These are phyloP conservation scores for Coniochaeta ligniaria DNA, from an alignment of 2,329 filamentous ascomycete genomes.

Conservation along the genomic window DNA sequence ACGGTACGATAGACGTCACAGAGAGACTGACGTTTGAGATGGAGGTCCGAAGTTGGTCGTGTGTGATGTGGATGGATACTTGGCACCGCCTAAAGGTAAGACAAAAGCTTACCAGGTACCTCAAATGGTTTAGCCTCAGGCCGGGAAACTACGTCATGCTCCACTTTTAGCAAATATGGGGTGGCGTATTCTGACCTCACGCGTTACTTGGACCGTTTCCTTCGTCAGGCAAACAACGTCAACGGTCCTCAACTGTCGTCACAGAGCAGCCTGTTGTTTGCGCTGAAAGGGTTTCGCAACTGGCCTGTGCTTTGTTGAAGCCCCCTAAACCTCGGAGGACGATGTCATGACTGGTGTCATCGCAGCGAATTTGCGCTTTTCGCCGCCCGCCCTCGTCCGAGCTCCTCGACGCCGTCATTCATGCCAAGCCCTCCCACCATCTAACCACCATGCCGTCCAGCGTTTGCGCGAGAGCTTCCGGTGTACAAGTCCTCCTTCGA, in stretches of 20 bases:
- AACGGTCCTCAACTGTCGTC: background rate
- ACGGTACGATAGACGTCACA: too few relatives aligned
- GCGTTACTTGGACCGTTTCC: background rate
- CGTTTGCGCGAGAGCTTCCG: background rate
- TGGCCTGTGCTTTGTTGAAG: background rate
- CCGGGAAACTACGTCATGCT: background rate
- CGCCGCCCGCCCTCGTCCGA: background rate
- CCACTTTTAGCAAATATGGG: background rate
- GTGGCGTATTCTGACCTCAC: constrained; percentile 1
- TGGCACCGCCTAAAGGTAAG: too few relatives aligned
- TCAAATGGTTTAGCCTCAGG: background rate
- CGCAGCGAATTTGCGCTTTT: background rate
- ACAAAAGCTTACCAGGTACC: too few relatives aligned
- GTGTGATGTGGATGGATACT: too few relatives aligned
- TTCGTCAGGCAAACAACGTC: background rate
- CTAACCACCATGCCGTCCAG: background rate
- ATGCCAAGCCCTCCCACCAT: background rate
- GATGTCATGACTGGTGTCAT: background rate
- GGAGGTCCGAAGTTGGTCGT: too few relatives aligned
- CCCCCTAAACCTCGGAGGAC: background rate
- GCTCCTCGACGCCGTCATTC: background rate
- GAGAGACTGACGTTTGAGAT: too few relatives aligned
- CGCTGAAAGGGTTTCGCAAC: background rate
- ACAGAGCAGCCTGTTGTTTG: background rate
- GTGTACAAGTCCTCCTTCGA: background rate